phyloP scores from a whole-genome alignment of 2,329 filamentous ascomycete genomes.

The Sodiomyces alkalinus region DNA sequence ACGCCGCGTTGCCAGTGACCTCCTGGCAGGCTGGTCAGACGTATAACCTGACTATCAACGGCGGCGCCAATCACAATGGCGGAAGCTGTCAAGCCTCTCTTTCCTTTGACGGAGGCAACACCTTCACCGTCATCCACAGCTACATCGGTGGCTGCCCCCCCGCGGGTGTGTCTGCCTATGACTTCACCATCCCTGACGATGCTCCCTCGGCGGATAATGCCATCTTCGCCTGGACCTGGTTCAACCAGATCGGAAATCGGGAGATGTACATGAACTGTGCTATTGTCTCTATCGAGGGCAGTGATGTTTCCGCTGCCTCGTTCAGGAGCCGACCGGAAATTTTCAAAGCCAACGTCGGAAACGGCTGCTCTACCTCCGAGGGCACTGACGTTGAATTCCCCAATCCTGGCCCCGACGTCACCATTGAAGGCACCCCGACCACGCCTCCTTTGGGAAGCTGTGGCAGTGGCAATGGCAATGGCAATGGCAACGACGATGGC shows the following conservation, averaged over 20 bases:
- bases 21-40: slow-evolving; percentile 46
- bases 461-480: slow-evolving; percentile 15
- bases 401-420: slow-evolving; percentile 43
- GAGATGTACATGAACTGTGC: slow-evolving; percentile 87
- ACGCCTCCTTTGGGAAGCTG: slow-evolving; percentile 20
- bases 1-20: slow-evolving; percentile 35
- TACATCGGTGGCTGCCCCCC: slow-evolving; percentile 40
- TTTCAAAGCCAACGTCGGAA: slow-evolving; percentile 55
- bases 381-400: slow-evolving; percentile 48
- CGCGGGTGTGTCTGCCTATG: slow-evolving; percentile 31
- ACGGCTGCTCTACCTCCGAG: slow-evolving; percentile 43
- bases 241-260: slow-evolving; percentile 61
- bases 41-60: slow-evolving; percentile 49
- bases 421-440: slow-evolving; percentile 18
- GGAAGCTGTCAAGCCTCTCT: slow-evolving; percentile 66
- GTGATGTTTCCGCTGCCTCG: slow-evolving; percentile 11
- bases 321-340: slow-evolving; percentile 48
- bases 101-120: slow-evolving; percentile 55
- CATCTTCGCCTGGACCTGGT: slow-evolving; percentile 64
- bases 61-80: slow-evolving; percentile 48
- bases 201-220: slow-evolving; percentile 41
- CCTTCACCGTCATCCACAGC: slow-evolving; percentile 53
- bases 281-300: slow-evolving; percentile 41
- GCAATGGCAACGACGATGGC: slow-evolving; percentile 12
- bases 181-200: slow-evolving; percentile 51